Evolutionary conservation across 371 early-diverging fungal species (phyloP), one percentile per base, ranked within the genome.

Genomic region (Mucor lusitanicus): DNA sequence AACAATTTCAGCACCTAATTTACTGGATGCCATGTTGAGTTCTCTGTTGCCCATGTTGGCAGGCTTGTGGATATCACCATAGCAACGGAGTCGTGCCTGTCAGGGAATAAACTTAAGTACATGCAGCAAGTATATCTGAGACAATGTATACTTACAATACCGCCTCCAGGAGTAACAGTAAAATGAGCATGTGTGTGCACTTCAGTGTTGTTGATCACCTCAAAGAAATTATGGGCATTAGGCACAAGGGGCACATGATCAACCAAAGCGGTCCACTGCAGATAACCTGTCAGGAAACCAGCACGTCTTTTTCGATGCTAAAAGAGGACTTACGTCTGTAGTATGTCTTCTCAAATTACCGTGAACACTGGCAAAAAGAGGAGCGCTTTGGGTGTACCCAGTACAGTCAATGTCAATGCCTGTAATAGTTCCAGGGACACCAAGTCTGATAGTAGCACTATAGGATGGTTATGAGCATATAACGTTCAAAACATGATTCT

Each of bases 361-460:
- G 1, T 48, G 12, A 9, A 62, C 21, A 27, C 32, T 33, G 7
- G 30, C 53, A 6, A 1, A 23, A 1, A 48, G 8, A 12, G 63
- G 63, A 7, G 63, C 63, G 23, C 63, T 37, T 37, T 62, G 63
- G 25, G 9, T 53, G 13, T 62, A 62, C 17, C 63, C 63, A n/a
- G 39, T 62, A 23, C 35, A 12, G 9, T 53, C 54, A 23, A 62
- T 35, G 37, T 62, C 63, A 2, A 62, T 35, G 7, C 63, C 63
- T 6, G 6, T n/a, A 3, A 62, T 21, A 1, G 8, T 53, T 35
- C 63, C 63, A 6, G 13, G 0, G 1, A 23, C 54, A 12, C 63
- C 63, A 3, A 62, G n/a, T 62, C 30, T n/a, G 7, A 62, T 53
- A 5, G 33, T 48, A 1, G 35, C 63, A 39, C 63, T 62, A 25